A percentile compares a stretch with the other conserved stretches of the same genome.
Evolutionary conservation across 306 rosid genomes (phyloP).

Genomic region (Cucurbita ficifolia): DNA sequence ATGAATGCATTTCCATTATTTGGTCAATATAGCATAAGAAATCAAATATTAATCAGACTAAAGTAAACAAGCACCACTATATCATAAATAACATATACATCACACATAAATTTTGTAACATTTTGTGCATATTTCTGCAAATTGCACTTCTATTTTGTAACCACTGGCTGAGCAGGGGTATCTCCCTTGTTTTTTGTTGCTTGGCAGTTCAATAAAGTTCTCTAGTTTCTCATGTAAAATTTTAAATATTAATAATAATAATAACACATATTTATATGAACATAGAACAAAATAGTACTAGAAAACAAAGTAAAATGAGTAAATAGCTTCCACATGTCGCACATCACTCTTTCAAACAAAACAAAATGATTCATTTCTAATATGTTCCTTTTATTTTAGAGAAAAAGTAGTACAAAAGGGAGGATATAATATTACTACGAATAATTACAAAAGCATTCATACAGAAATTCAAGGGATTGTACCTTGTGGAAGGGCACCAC

Average conservation of each 20-base stretch:
- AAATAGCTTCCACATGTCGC: background rate
- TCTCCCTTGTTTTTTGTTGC: background rate
- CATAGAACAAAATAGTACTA: background rate
- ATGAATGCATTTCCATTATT: background rate
- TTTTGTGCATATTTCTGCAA: background rate
- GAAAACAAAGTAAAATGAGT: background rate
- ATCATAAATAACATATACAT: background rate
- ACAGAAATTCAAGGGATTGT: background rate
- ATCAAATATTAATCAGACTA: background rate
- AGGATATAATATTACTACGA: slow-evolving; percentile 23
- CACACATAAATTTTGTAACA: background rate
- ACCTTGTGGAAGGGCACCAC: slow-evolving; percentile 95
- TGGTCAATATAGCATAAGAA: background rate
- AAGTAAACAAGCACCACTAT: background rate
- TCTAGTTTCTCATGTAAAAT: background rate
- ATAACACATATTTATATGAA: background rate
- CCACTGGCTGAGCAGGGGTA: background rate
- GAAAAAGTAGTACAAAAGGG: background rate
- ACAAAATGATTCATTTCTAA: background rate
- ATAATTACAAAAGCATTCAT: background rate
- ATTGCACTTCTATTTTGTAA: too few relatives aligned
- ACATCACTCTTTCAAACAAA: background rate
- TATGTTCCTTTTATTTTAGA: background rate
- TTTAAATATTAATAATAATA: background rate
- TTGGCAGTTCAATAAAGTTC: background rate